Evolutionary conservation across 139 green algal species (phyloP).

Genomic region (Mychonastes homosphaera): DNA sequence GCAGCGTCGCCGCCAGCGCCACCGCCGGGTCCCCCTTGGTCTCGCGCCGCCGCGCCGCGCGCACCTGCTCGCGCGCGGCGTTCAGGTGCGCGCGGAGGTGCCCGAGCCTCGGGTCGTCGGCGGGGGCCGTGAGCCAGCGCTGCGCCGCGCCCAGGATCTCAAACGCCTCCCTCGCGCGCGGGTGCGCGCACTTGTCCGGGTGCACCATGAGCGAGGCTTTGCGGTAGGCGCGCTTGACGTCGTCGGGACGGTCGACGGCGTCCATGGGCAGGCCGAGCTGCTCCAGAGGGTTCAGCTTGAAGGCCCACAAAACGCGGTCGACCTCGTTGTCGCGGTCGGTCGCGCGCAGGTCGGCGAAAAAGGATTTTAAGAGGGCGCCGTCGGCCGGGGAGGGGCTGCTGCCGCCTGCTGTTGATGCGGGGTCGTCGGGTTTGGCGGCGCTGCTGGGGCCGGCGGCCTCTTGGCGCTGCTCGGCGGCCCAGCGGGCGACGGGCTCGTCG

Average conservation of each 20-base stretch:
- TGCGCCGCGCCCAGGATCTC: constrained; percentile 29
- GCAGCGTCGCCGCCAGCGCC: constrained; percentile 50
- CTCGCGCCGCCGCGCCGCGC: constrained; percentile 65
- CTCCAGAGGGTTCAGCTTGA: constrained; percentile 97
- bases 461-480: too few species aligned
- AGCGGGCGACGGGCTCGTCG: too few species aligned
- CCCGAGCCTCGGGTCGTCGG: background rate
- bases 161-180: constrained; percentile 66
- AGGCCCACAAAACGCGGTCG: constrained; percentile 71
- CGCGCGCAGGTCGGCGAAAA: constrained; percentile 79
- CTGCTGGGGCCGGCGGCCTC: too few species aligned
- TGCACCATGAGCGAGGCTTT: constrained; percentile 83
- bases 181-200: constrained; percentile 84
- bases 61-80: constrained; percentile 42
- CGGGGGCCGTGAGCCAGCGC: background rate
- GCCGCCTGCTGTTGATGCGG: background rate
- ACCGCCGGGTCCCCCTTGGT: constrained; percentile 76
- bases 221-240: constrained; percentile 78
- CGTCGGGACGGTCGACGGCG: constrained; percentile 52
- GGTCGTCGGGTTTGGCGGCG: too few species aligned
- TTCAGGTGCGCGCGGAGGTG: background rate
- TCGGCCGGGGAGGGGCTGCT: background rate
- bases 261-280: constrained; percentile 79
- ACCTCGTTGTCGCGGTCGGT: constrained; percentile 90
- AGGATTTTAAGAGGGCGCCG: constrained; percentile 43